These are phyloP conservation scores for Cytospora paraplurivora DNA, from an alignment of 2,329 filamentous ascomycete species.

Conservation along the genomic window DNA sequence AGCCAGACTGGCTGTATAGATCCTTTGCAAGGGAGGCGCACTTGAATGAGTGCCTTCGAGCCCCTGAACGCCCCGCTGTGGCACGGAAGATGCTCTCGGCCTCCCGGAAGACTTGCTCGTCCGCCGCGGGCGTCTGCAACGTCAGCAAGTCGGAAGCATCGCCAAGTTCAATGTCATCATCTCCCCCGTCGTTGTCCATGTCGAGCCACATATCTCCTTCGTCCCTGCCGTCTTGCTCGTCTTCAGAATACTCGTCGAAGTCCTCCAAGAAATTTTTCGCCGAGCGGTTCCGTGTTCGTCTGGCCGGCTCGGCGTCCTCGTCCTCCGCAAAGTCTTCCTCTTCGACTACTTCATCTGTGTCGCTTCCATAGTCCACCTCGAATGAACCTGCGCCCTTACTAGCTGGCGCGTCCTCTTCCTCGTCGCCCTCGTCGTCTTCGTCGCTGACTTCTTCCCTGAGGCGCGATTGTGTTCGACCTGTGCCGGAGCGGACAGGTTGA, in stretches of 20 bases:
- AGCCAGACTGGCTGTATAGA: conserved; percentile 60
- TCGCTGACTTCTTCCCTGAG: conserved; percentile 50
- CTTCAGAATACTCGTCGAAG: conserved; percentile 32
- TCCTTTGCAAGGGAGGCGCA: conserved; percentile 74
- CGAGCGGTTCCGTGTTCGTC: conserved; percentile 31
- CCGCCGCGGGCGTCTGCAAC: conserved; percentile 57
- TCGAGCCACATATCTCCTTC: conserved; percentile 54
- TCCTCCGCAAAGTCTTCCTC: conserved; percentile 45
- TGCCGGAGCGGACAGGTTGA: conserved; percentile 48
- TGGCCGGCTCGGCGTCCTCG: conserved; percentile 37
- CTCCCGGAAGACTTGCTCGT: conserved; percentile 54
- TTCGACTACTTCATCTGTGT: conserved; percentile 46
- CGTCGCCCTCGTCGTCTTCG: conserved; percentile 42
- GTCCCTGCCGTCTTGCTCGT: conserved; percentile 39
- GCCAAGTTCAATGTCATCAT: conserved; percentile 43
- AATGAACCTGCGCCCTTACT: conserved; percentile 36
- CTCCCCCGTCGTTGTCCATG: conserved; percentile 45
- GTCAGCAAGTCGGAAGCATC: conserved; percentile 57
- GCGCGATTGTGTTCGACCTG: conserved; percentile 50
- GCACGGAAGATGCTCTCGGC: conserved; percentile 59
- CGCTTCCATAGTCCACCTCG: conserved; percentile 39
- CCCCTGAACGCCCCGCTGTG: conserved; percentile 49
- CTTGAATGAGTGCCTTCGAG: conserved; percentile 56
- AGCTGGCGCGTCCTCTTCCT: conserved; percentile 42
- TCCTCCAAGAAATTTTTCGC: conserved; percentile 37